Evolutionary conservation across 2,329 filamentous ascomycete species (phyloP).

Genomic region (Harringtonia lauricola): DNA sequence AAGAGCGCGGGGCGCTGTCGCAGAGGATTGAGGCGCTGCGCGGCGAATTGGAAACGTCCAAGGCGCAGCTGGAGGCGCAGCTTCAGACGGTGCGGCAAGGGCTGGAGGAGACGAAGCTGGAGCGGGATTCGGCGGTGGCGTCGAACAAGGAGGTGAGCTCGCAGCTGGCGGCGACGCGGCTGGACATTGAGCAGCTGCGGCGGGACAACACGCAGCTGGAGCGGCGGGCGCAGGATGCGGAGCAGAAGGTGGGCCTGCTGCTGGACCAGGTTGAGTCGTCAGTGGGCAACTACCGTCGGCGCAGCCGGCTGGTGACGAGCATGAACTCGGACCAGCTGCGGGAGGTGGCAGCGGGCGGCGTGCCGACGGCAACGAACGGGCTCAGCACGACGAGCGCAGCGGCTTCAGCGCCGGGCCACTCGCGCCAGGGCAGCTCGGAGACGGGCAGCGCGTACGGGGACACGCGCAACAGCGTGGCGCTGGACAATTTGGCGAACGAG

Average conservation of each 20-base stretch:
- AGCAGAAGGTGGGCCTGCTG: conserved; percentile 84
- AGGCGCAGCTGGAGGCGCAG: conserved; percentile 59
- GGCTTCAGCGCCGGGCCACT: conserved; percentile 20
- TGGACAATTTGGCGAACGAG: conserved; percentile 87
- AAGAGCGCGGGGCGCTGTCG: conserved; percentile 57
- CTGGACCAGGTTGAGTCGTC: conserved; percentile 90
- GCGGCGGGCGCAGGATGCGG: conserved; percentile 75
- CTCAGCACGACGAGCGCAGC: not conserved
- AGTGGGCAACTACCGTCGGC: conserved; percentile 88
- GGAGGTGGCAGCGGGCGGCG: conserved; percentile 14
- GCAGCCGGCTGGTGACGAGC: conserved; percentile 46
- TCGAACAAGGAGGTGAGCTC: conserved; percentile 40
- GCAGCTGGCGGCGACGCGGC: conserved; percentile 48
- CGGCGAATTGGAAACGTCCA: conserved; percentile 53
- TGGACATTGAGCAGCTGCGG: conserved; percentile 71
- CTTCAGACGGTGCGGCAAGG: conserved; percentile 59
- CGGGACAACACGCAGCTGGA: conserved; percentile 75
- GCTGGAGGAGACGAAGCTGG: conserved; percentile 50
- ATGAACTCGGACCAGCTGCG: conserved; percentile 35
- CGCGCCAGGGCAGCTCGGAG: conserved; percentile 45
- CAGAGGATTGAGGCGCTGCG: conserved; percentile 60
- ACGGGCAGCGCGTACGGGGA: conserved; percentile 53
- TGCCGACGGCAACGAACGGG: not conserved
- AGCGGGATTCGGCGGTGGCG: conserved; percentile 56
- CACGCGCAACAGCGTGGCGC: conserved; percentile 51